phyloP scores from a whole-genome alignment of 441 rosid species.

The Omphalea diandra region DNA sequence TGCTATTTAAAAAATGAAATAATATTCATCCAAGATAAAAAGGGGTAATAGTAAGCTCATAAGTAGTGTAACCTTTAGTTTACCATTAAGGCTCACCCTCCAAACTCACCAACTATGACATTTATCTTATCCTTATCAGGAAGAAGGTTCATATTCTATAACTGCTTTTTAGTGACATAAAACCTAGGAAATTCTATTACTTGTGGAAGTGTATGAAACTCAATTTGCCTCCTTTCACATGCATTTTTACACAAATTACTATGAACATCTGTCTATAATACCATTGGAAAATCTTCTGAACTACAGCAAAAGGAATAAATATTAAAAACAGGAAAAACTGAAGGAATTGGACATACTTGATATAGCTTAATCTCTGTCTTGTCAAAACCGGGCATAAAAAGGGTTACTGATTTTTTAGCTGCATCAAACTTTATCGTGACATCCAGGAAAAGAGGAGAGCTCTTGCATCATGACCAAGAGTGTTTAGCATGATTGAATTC shows the following conservation, averaged over 20 bases:
- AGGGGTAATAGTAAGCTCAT: neutral
- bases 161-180: neutral
- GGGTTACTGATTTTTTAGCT: slow-evolving; percentile 55
- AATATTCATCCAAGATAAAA: neutral
- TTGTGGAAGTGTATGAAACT: neutral
- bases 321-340: slow-evolving; percentile 1
- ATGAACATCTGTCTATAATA: neutral
- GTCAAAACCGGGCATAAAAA: slow-evolving; percentile 88
- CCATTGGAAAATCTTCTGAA: slow-evolving; percentile 3
- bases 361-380: slow-evolving; percentile 92
- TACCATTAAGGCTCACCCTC: neutral
- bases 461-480: slow-evolving; percentile 41
- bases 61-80: neutral
- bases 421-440: slow-evolving; percentile 55
- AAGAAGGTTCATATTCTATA: neutral
- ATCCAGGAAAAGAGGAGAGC: slow-evolving; percentile 44
- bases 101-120: neutral
- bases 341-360: slow-evolving; percentile 51
- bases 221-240: neutral
- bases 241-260: neutral
- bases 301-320: neutral
- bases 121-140: neutral
- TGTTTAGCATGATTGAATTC: slow-evolving; percentile 49
- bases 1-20: neutral
- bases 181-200: neutral